Conservation (phyloP, 1,139 yeast species). For the Geotrichum cucujoidarum region DNA sequence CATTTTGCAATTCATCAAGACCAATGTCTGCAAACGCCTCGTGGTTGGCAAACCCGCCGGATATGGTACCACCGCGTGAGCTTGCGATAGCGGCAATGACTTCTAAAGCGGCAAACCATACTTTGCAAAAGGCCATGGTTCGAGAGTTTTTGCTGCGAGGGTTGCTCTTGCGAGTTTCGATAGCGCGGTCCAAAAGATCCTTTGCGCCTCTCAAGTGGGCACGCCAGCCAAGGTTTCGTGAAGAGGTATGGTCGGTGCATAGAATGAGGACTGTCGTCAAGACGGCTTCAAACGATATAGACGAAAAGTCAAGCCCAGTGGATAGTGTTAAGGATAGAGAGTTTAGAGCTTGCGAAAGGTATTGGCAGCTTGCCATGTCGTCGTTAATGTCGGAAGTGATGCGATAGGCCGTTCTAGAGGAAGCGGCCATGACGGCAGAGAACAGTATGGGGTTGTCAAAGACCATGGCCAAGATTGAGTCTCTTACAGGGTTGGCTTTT, state of each 20-base stretch:
- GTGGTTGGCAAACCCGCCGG: slow-evolving; percentile 9
- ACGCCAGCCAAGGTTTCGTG: slow-evolving; percentile 14
- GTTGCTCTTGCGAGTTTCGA: background rate
- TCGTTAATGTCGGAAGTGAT: slow-evolving; percentile 3
- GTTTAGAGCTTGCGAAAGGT: slow-evolving; percentile 9
- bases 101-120: slow-evolving; percentile 18
- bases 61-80: slow-evolving; percentile 11
- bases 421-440: slow-evolving; percentile 14
- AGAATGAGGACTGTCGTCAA: slow-evolving; percentile 12
- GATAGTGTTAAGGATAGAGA: slow-evolving; percentile 3
- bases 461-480: slow-evolving; percentile 13
- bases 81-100: slow-evolving; percentile 14
- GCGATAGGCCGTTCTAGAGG: slow-evolving; percentile 15
- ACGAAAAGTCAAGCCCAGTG: background rate
- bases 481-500: slow-evolving; percentile 10
- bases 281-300: slow-evolving; percentile 10
- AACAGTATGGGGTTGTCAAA: slow-evolving; percentile 7
- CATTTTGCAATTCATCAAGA: slow-evolving; percentile 2
- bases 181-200: slow-evolving; percentile 10
- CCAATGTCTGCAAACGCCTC: slow-evolving; percentile 13
- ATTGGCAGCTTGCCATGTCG: slow-evolving; percentile 3
- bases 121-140: slow-evolving; percentile 15
- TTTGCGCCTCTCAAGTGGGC: slow-evolving; percentile 17
- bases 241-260: slow-evolving; percentile 17
- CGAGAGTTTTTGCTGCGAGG: background rate